Percentiles rank a stretch among this genome's conserved stretches.
These are phyloP conservation scores for Alternaria gaisen DNA, from an alignment of 2,329 filamentous ascomycete species.

Conservation along the genomic window DNA sequence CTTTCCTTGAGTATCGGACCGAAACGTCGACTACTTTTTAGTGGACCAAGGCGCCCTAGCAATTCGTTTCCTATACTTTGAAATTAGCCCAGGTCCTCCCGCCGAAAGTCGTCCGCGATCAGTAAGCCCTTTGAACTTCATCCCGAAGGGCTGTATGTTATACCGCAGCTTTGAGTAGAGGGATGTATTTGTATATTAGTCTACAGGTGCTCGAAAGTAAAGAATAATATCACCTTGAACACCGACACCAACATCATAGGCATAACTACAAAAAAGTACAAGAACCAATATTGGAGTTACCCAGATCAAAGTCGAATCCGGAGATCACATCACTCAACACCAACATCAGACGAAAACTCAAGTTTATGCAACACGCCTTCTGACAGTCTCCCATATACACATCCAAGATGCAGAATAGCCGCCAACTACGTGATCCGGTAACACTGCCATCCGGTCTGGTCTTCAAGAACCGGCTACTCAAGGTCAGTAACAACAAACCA, in stretches of 20 bases:
- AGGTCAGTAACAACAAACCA: slow-evolving; percentile 58
- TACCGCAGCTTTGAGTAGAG: background rate
- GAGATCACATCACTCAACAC: background rate
- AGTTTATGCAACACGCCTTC: background rate
- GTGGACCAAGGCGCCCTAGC: background rate
- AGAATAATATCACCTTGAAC: background rate
- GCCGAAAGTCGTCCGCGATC: background rate
- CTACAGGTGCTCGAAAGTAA: background rate
- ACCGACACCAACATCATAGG: background rate
- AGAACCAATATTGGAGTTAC: background rate
- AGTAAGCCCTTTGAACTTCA: background rate
- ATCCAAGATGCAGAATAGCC: slow-evolving; percentile 10
- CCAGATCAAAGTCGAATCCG: background rate
- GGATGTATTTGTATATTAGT: slow-evolving; percentile 2
- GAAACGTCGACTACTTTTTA: background rate
- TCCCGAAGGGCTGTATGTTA: background rate
- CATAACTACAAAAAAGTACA: background rate
- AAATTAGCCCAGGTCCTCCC: background rate
- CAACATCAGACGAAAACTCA: background rate
- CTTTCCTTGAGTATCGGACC: background rate
- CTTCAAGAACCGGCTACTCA: slow-evolving; percentile 50
- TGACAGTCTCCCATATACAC: background rate
- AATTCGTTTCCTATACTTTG: background rate
- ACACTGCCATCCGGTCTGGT: slow-evolving; percentile 38
- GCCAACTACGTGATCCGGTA: slow-evolving; percentile 21